Base-by-base conservation (phyloP, 495 filamentous ascomycete species). In the Oleoguttula mirabilis region DNA sequence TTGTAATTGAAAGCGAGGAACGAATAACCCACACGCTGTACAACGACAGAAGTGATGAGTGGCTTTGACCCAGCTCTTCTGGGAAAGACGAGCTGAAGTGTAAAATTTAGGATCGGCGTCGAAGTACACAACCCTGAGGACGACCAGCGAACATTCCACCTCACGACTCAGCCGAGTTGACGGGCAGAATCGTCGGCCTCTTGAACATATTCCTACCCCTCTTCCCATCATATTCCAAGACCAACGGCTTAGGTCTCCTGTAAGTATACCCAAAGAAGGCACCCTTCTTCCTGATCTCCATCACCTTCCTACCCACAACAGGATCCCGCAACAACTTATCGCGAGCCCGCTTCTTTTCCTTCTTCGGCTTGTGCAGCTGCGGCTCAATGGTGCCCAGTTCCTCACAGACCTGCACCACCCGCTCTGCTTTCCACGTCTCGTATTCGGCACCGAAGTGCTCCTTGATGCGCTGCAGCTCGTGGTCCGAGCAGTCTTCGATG, bases 231-330 rank as follows among this genome's bases (percentile, higher is more conserved):
- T 27, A 25, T 20, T 36, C 23, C 30, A 43, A 30, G 17, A 41
- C 43, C 25, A 48, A 10, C 4, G 55, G 16, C 45, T 66, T 68
- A 3, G 77, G 77, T 38, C 76, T 66, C 12, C 76, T 73, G 59
- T 86, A 94, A 10, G 82, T 86, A 59, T 96, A 96, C n/a, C 88
- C 88, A 39, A 87, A 58, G 60, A 94, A 94, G 1, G 84, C 84
- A 8, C 71, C 80, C 60, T 65, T 72, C 58, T 86, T 87, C 45
- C 88, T 71, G 41, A 88, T 69, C 41, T 87, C 80, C 51, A 96
- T 61, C 1, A 76, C 84, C 15, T 69, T 70, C 39, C 63, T 67
- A 10, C 71, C 74, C 2, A 78, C 68, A 11, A 66, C 59, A 30
- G 66, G 66, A 58, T 96, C 88, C 25, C 88, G 63, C 33, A 96